phyloP scores from a whole-genome alignment of 2,329 filamentous ascomycete species.

The Penicillium sp. region DNA sequence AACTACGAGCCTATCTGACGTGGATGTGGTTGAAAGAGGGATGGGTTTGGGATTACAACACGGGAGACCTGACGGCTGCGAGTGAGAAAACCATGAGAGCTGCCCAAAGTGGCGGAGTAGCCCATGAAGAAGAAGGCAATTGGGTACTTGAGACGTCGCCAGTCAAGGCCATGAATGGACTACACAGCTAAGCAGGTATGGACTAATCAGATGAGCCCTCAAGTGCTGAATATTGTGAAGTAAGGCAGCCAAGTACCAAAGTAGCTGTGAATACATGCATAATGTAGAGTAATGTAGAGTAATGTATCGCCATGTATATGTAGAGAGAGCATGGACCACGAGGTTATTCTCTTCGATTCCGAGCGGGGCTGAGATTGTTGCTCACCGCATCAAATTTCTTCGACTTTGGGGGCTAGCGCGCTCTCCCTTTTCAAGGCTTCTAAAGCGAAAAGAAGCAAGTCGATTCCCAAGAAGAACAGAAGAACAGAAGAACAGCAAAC shows the following conservation, averaged over 20 bases:
- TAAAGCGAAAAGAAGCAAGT: background rate
- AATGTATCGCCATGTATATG: background rate
- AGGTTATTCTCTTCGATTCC: conserved; percentile 8
- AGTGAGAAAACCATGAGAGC: conserved; percentile 41
- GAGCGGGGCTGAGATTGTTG: conserved; percentile 19
- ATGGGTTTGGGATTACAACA: conserved; percentile 75
- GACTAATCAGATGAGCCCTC: too few relatives aligned
- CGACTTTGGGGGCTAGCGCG: too few relatives aligned
- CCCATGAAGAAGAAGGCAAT: conserved; percentile 44
- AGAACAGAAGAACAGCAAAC: background rate
- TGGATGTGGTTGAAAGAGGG: conserved; percentile 94
- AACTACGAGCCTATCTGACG: conserved; percentile 78
- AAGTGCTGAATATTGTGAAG: too few relatives aligned
- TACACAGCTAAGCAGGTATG: conserved; percentile 14
- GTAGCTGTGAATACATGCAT: background rate
- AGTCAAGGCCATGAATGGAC: conserved; percentile 31
- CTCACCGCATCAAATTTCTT: conserved; percentile 16
- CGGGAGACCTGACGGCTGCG: conserved; percentile 55
- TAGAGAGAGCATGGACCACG: background rate
- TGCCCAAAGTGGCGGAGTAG: conserved; percentile 43
- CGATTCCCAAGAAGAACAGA: too few relatives aligned
- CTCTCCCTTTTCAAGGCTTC: background rate
- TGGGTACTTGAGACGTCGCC: conserved; percentile 41
- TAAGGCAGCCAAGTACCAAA: too few relatives aligned
- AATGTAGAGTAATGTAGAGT: background rate